Base-by-base conservation (phyloP, 768 basidiomycete species). In the Pseudohyphozyma bogoriensis region DNA sequence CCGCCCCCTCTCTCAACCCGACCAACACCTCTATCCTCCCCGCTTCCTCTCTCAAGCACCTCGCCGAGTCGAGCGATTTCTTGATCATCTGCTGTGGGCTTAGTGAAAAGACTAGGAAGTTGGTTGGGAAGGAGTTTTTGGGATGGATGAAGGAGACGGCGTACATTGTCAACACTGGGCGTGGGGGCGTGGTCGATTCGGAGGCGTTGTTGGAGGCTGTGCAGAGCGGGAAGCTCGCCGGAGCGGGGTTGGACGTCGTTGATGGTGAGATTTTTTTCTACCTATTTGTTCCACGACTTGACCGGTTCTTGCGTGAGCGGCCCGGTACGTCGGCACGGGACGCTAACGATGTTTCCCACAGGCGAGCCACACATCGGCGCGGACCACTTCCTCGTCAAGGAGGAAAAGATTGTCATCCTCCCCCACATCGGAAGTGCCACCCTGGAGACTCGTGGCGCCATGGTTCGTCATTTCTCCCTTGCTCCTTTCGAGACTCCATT, bases 371-470 rank as follows among this genome's bases (percentile, higher is more conserved):
- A 84, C 47, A 78, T 99, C 31, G 68, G 74, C 1, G 72, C 75
- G 3, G 84, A 86, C 63, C 91, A 99, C 71, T 84, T 86, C 4
- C 73, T 99, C 50, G 82, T 93, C 47, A 82, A 80, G 68, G 82
- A 67, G 39, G 36, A 87, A 56, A 83, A 84, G 20, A 81, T 82
- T 83, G 89, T 68, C 69, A 75, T 75, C 56, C 65, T 99, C 33
- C 93, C 93, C 0, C 93, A 99, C 69, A 84, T 99, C 53, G 95
- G 82, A 24, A 89, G 87, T 64, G 92, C 88, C 4, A 92, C 91
- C 20, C 76, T 82, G 13, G 87, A 95, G 74, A 89, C 90, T 22
- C 51, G 64, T 33, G 55, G 58, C 9, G 53, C 46, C 39, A 66
- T 66, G 64, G 52, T 50, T 26, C 12, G 36, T 22, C 50, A 66